Conservation (phyloP, 164 flowering plant genomes). For the Dillenia suffruticosa region DNA sequence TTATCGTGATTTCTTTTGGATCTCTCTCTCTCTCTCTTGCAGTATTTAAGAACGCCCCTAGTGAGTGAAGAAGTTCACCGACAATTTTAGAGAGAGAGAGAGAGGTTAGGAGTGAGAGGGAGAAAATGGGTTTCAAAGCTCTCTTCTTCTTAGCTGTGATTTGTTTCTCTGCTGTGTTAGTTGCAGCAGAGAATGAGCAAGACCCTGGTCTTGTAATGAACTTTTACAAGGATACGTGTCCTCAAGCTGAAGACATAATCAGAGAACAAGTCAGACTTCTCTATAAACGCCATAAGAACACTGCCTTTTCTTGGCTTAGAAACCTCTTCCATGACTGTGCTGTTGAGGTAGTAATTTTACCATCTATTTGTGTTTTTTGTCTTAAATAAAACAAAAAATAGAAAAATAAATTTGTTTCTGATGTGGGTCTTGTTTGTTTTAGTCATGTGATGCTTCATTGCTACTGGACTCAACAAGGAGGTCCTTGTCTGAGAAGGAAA, state of each 20-base stretch:
- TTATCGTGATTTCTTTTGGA: background rate
- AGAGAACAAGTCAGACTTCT: conserved; percentile 88
- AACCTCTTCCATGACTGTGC: conserved; percentile 99
- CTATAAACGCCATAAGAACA: conserved; percentile 98
- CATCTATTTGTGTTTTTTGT: background rate
- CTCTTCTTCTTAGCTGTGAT: conserved; percentile 43
- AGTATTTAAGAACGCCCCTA: conserved; percentile 16
- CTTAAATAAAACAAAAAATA: background rate
- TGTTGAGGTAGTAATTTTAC: conserved; percentile 51
- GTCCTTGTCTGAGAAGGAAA: conserved; percentile 92
- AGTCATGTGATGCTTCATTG: conserved; percentile 98
- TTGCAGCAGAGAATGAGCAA: conserved; percentile 47
- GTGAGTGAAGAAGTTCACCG: conserved; percentile 1
- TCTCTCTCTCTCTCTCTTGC: background rate
- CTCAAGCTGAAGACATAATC: conserved; percentile 95
- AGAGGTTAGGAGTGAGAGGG: background rate
- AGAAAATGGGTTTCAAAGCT: conserved; percentile 46
- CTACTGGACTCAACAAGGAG: conserved; percentile 96
- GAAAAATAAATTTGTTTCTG: no score
- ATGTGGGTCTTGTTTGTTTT: conserved; percentile 3
- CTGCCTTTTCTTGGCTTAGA: conserved; percentile 99
- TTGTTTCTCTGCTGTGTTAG: conserved; percentile 32
- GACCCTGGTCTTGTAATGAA: conserved; percentile 78
- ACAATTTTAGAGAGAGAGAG: background rate
- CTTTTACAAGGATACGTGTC: conserved; percentile 86